phyloP scores from a whole-genome alignment of 345 rosid genomes.

The Noccaea caerulescens region DNA sequence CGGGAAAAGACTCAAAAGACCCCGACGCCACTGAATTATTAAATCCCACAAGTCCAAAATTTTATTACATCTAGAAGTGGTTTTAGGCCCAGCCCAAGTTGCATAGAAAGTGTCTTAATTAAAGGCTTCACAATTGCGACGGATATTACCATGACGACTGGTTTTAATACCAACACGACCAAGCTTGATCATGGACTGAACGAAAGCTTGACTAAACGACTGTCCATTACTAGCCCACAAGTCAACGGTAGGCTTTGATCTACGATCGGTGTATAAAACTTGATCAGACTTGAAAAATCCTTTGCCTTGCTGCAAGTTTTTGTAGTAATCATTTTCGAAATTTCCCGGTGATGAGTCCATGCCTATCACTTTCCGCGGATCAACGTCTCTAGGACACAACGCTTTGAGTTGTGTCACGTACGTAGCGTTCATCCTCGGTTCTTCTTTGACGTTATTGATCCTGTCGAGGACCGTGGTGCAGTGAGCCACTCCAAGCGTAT shows the following conservation, averaged over 20 bases:
- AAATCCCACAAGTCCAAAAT: no score
- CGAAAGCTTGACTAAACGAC: constrained; percentile 57
- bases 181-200: constrained; percentile 62
- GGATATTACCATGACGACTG: constrained; percentile 57
- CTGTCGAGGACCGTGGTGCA: constrained; percentile 57
- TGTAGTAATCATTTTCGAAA: constrained; percentile 67
- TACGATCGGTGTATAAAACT: constrained; percentile 54
- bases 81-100: no score
- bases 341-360: constrained; percentile 71
- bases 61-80: no score
- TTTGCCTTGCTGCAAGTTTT: constrained; percentile 65
- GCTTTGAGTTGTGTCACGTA: constrained; percentile 27
- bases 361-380: constrained; percentile 55
- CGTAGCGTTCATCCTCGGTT: constrained; percentile 10
- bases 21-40: no score
- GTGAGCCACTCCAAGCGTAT: constrained; percentile 73
- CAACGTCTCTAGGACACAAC: constrained; percentile 66
- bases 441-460: constrained; percentile 54
- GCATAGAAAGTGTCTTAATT: constrained; percentile 30
- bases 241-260: constrained; percentile 60
- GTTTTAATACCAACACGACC: constrained; percentile 73
- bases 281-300: constrained; percentile 83
- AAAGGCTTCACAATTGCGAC: constrained; percentile 56
- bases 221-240: constrained; percentile 53
- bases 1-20: no score